phyloP scores from a whole-genome alignment of 129 eudicot genomes.

The Flaveria robusta region DNA sequence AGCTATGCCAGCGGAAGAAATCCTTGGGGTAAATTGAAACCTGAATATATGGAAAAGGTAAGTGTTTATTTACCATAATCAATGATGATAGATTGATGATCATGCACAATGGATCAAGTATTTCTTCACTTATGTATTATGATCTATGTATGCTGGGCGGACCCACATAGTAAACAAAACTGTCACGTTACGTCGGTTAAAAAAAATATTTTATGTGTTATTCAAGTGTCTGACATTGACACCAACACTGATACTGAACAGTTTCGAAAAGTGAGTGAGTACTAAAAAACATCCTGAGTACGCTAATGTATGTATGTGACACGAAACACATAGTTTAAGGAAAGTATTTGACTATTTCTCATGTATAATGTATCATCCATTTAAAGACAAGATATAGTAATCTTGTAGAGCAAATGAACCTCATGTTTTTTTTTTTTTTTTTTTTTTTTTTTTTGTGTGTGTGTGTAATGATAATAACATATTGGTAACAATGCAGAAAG shows the following conservation, averaged over 20 bases:
- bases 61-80: not conserved
- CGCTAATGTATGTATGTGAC: not conserved
- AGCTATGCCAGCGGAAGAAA: constrained; percentile 94
- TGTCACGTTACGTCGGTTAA: not conserved
- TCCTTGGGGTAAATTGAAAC: constrained; percentile 92
- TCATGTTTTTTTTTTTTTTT: not conserved
- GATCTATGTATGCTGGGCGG: not conserved
- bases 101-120: not conserved
- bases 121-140: not conserved
- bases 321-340: not conserved
- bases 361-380: not conserved
- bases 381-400: not conserved
- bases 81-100: not conserved
- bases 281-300: not conserved
- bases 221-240: not conserved
- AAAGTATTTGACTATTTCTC: not conserved
- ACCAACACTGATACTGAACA: not conserved
- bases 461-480: not conserved
- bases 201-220: not conserved
- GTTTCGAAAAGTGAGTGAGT: not conserved
- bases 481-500: constrained; percentile 56
- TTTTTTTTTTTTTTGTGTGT: not conserved
- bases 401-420: not conserved
- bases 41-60: constrained; percentile 88
- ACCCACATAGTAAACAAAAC: not conserved